A percentile compares a stretch with the other conserved stretches of the same genome.
phyloP scores from a whole-genome alignment of 257 asterid genomes.

The Rhazya stricta region DNA sequence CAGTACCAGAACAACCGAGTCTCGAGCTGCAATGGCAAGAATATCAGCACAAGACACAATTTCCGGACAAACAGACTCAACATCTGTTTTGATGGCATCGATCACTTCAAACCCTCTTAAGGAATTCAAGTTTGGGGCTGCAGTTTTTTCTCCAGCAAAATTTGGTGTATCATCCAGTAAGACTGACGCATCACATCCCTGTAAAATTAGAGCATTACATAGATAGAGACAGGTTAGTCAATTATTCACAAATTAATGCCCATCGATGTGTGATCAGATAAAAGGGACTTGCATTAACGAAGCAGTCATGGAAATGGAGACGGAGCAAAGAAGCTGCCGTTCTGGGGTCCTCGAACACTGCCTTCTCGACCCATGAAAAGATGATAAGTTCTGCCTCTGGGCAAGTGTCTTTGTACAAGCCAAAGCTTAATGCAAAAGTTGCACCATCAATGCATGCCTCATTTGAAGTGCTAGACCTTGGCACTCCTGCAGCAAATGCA shows the following conservation, averaged over 20 bases:
- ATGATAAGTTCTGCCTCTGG: conserved; percentile 72
- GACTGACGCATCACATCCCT: conserved; percentile 97
- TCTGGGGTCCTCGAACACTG: conserved; percentile 65
- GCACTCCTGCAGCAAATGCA: conserved; percentile 10
- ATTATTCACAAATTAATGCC: too few relatives aligned
- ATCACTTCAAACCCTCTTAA: conserved; percentile 80
- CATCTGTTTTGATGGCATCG: conserved; percentile 65
- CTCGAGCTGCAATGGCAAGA: conserved; percentile 75
- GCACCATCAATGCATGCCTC: conserved; percentile 42
- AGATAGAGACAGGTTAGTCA: too few relatives aligned
- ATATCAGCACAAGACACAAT: conserved; percentile 88
- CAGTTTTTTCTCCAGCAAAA: conserved; percentile 66
- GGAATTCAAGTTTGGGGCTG: conserved; percentile 70
- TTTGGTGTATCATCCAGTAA: conserved; percentile 53
- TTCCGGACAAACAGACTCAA: conserved; percentile 58
- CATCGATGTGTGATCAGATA: too few relatives aligned
- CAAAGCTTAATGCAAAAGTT: conserved; percentile 44
- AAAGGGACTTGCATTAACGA: conserved; percentile 75
- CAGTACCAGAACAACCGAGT: conserved; percentile 66
- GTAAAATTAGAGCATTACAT: neutral
- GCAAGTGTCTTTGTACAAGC: conserved; percentile 51
- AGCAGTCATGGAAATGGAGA: conserved; percentile 87
- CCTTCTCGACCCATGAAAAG: conserved; percentile 70
- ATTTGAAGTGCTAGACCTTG: conserved; percentile 4
- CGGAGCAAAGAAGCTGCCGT: conserved; percentile 94